A percentile compares a stretch with the other conserved stretches of the same genome.
Conservation (phyloP, 331 rosid species). For the Telfairia occidentalis region DNA sequence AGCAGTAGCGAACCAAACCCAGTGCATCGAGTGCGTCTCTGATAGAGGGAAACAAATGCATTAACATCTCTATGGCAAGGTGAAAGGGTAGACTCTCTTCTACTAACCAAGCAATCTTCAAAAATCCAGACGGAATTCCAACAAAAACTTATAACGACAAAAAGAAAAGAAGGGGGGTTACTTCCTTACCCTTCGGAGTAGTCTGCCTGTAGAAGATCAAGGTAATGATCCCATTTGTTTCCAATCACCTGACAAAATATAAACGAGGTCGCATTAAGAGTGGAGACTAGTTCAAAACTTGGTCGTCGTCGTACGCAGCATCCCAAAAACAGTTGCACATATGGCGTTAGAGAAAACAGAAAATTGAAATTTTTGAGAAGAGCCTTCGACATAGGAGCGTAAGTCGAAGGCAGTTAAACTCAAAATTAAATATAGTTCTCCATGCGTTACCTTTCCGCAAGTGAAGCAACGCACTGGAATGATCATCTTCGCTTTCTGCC, state of each 20-base stretch:
- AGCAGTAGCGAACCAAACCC: constrained; percentile 87
- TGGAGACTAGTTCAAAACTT: neutral
- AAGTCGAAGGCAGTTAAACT: neutral
- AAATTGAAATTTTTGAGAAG: neutral
- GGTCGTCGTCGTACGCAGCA: neutral
- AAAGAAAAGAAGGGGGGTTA: neutral
- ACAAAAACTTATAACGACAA: neutral
- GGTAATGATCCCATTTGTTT: constrained; percentile 79
- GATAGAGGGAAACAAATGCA: neutral
- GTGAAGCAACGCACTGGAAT: constrained; percentile 89
- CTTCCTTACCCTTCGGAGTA: constrained; percentile 60
- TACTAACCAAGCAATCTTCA: neutral
- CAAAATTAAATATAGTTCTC: neutral
- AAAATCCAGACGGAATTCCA: neutral
- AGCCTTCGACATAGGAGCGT: neutral
- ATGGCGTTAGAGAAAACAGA: neutral
- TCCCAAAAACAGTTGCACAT: neutral
- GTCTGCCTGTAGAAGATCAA: constrained; percentile 76
- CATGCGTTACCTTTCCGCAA: constrained; percentile 58
- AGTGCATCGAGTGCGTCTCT: constrained; percentile 93
- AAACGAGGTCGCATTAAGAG: neutral
- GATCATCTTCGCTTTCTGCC: constrained; percentile 39
- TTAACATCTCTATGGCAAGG: neutral
- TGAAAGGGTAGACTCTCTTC: neutral
- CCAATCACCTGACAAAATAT: constrained; percentile 49